A percentile compares a stretch with the other conserved stretches of the same genome.
These are phyloP conservation scores for Phaeophleospora eucalypticola DNA, from an alignment of 2,329 filamentous ascomycete genomes.

Conservation along the genomic window DNA sequence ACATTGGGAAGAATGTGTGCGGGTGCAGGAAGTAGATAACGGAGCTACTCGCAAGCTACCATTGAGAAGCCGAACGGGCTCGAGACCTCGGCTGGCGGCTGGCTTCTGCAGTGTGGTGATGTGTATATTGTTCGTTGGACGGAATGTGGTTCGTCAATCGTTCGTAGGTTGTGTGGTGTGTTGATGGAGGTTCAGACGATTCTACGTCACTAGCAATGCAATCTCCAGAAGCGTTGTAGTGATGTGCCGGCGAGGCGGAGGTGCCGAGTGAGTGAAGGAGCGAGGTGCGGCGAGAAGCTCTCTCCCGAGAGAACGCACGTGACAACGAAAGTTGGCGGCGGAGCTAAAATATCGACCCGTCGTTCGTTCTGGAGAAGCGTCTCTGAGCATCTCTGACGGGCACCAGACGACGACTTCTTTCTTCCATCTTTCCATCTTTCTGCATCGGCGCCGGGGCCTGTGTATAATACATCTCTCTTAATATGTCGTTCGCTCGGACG, in stretches of 20 bases:
- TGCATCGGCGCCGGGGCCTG: constrained; percentile 7
- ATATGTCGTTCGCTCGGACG: constrained; percentile 76
- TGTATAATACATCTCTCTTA: too few relatives aligned
- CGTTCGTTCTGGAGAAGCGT: too few relatives aligned
- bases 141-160: not conserved
- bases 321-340: too few relatives aligned
- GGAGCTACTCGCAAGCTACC: constrained; percentile 13
- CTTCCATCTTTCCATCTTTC: constrained; percentile 7
- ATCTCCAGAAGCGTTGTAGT: not conserved
- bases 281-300: not conserved
- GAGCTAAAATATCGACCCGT: too few relatives aligned
- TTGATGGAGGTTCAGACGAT: not conserved
- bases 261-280: not conserved
- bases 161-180: too few relatives aligned
- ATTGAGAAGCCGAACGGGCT: constrained; percentile 3
- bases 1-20: constrained; percentile 36
- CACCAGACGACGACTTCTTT: not conserved
- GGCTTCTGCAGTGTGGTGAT: not conserved
- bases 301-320: constrained; percentile 1
- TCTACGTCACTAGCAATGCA: not conserved
- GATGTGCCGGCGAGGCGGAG: not conserved
- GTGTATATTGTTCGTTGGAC: not conserved
- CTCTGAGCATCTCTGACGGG: too few relatives aligned
- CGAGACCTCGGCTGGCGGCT: constrained; percentile 6
- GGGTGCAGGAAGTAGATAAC: not conserved